Base-by-base conservation (phyloP, 495 filamentous ascomycete genomes). In the Tuber calosporum region DNA sequence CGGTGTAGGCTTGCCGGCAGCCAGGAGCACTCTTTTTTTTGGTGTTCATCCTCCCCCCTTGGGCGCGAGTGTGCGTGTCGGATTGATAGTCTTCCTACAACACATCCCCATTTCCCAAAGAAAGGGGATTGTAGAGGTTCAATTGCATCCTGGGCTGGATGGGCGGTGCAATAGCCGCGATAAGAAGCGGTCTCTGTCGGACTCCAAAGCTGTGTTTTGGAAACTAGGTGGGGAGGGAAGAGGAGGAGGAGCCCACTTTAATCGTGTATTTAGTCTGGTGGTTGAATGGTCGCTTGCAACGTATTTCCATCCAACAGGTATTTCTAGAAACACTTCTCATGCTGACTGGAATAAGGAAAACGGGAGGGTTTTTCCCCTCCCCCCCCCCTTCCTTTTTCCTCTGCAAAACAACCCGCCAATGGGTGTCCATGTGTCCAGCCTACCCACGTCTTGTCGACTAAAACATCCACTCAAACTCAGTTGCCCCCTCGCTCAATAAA, bases 141-240 rank as follows among this genome's bases (percentile, higher is more conserved):
- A 30, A 58, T 58, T 13, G 53, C 53, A 58, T 58, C n/a, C 53
- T 58, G 53, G 53, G 53, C 53, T 58, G 53, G 30, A 58, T 30
- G 9, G 53, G 53, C 4, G 26, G 26, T 62, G 53, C 19, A 62
- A 62, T 62, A 4, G 26, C 19, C 26, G 26, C 34, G 53, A 62
- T 30, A 30, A 30, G 9, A 34, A 62, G 13, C 13, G 30, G 53
- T 17, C 53, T 62, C 53, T 5, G 53, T 62, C 53, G 30, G 53
- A 62, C 34, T 26, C 53, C n/a, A 26, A 34, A 17, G 13, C 30
- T 62, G 26, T 17, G 26, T 62, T 34, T 34, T 15, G 53, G 1
- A 30, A 62, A 26, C 11, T 15, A 17, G 53, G 53, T 30, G 26
- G 53, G 26, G 53, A 13, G 7, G 22, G 48, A 8, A 20, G n/a